phyloP scores from a whole-genome alignment of 371 early-diverging fungal species.

The Mucor piriformis region DNA sequence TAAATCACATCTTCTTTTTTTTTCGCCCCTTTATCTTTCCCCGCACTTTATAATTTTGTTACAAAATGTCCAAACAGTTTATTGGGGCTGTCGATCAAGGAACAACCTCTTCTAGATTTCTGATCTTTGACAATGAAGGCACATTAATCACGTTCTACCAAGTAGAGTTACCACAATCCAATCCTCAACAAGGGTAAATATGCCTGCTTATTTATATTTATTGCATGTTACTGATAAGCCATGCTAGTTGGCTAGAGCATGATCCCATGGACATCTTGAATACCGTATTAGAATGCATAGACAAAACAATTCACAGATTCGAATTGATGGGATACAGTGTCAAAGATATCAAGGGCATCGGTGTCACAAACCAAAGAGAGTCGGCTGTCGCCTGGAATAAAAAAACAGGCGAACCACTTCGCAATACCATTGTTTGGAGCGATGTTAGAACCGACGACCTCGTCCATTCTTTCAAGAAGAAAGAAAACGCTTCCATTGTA shows the following conservation, averaged over 20 bases:
- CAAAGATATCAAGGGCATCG: slow-evolving; percentile 73
- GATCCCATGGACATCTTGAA: slow-evolving; percentile 79
- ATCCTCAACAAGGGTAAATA: slow-evolving; percentile 77
- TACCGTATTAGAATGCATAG: slow-evolving; percentile 75
- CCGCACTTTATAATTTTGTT: background rate
- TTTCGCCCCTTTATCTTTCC: background rate
- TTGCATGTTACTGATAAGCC: background rate
- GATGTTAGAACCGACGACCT: slow-evolving; percentile 84
- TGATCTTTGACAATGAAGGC: slow-evolving; percentile 83
- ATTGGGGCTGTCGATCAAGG: slow-evolving; percentile 94
- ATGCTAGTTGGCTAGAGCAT: slow-evolving; percentile 85
- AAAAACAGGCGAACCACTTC: slow-evolving; percentile 81
- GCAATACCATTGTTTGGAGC: slow-evolving; percentile 94
- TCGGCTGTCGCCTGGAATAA: slow-evolving; percentile 89
- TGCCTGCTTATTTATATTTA: slow-evolving; percentile 21
- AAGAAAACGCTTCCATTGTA: slow-evolving; percentile 38
- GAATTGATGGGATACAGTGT: slow-evolving; percentile 60
- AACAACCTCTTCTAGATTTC: slow-evolving; percentile 88
- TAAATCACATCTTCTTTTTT: background rate
- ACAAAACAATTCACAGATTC: slow-evolving; percentile 68
- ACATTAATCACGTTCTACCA: slow-evolving; percentile 75
- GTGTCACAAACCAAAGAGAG: slow-evolving; percentile 96
- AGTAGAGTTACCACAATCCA: slow-evolving; percentile 75
- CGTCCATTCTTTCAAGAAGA: slow-evolving; percentile 64
- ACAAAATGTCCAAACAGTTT: slow-evolving; percentile 34